Conservation (phyloP, 2,329 filamentous ascomycete genomes). For the Myriosclerotinia duriaeana region DNA sequence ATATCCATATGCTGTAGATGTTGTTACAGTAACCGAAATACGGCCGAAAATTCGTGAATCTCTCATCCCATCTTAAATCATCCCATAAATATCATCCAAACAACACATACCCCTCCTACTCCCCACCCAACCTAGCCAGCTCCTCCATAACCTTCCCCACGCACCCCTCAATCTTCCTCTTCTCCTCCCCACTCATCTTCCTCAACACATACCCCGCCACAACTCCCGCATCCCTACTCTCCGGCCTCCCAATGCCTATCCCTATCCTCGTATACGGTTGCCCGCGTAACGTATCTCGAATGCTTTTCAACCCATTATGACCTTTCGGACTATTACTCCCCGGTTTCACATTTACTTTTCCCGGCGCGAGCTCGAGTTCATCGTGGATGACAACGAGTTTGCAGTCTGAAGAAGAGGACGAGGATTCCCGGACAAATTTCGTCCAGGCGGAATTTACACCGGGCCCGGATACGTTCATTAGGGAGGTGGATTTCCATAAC, state of each 20-base stretch:
- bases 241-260: slow-evolving; percentile 84
- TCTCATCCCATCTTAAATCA: not conserved
- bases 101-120: not conserved
- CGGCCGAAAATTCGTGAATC: not conserved
- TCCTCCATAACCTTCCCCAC: slow-evolving; percentile 35
- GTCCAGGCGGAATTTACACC: slow-evolving; percentile 67
- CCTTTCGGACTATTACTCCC: slow-evolving; percentile 66
- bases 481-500: slow-evolving; percentile 69
- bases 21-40: not conserved
- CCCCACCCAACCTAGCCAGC: slow-evolving; percentile 32
- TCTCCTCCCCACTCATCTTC: slow-evolving; percentile 38
- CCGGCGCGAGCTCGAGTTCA: slow-evolving; percentile 74
- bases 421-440: slow-evolving; percentile 48
- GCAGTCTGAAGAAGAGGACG: slow-evolving; percentile 39
- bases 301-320: slow-evolving; percentile 73
- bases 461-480: slow-evolving; percentile 83
- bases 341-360: slow-evolving; percentile 62
- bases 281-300: slow-evolving; percentile 52
- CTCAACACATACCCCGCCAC: slow-evolving; percentile 77
- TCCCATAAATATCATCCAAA: not conserved
- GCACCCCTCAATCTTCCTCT: slow-evolving; percentile 35
- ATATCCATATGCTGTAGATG: not conserved
- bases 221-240: slow-evolving; percentile 60
- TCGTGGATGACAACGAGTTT: slow-evolving; percentile 81
- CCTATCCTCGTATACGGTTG: slow-evolving; percentile 60